Evolutionary conservation across 2,329 filamentous ascomycete genomes (phyloP).

Genomic region (Pyrenophora graminea): DNA sequence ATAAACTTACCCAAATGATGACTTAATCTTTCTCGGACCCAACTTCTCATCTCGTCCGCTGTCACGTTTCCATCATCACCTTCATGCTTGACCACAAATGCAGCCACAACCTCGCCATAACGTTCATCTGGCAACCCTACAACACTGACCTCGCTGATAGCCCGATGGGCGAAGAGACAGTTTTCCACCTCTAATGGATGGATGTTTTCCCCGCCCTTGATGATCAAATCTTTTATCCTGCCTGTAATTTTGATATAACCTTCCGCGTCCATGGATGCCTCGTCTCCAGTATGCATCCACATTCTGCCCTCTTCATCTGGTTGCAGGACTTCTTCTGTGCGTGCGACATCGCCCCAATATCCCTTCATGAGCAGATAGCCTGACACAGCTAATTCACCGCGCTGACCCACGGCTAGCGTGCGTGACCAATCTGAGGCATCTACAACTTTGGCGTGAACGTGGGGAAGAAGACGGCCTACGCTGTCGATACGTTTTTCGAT

Average conservation of each 20-base stretch:
- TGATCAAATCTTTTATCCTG: conserved; percentile 93
- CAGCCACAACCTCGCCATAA: conserved; percentile 85
- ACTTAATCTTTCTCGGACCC: conserved; percentile 71
- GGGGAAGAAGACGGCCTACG: conserved; percentile 81
- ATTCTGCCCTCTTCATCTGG: conserved; percentile 59
- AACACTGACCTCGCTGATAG: conserved; percentile 76
- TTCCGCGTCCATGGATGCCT: conserved; percentile 79
- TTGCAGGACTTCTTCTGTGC: conserved; percentile 71
- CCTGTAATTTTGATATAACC: conserved; percentile 90
- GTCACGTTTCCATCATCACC: conserved; percentile 50
- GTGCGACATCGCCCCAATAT: conserved; percentile 77
- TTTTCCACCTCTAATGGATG: conserved; percentile 93
- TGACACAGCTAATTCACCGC: conserved; percentile 79
- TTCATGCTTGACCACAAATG: conserved; percentile 69
- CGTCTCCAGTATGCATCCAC: conserved; percentile 94
- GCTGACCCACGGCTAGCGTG: conserved; percentile 66
- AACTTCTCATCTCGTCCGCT: conserved; percentile 66
- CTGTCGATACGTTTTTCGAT: conserved; percentile 72
- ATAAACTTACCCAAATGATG: conserved; percentile 67
- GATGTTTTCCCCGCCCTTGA: conserved; percentile 93
- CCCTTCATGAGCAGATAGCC: conserved; percentile 91
- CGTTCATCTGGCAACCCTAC: conserved; percentile 80
- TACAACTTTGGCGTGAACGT: conserved; percentile 79
- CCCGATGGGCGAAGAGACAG: conserved; percentile 73
- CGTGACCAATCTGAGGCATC: conserved; percentile 63